These are phyloP conservation scores for Entomophthora muscae DNA, from an alignment of 371 early-diverging fungal species.

Conservation along the genomic window DNA sequence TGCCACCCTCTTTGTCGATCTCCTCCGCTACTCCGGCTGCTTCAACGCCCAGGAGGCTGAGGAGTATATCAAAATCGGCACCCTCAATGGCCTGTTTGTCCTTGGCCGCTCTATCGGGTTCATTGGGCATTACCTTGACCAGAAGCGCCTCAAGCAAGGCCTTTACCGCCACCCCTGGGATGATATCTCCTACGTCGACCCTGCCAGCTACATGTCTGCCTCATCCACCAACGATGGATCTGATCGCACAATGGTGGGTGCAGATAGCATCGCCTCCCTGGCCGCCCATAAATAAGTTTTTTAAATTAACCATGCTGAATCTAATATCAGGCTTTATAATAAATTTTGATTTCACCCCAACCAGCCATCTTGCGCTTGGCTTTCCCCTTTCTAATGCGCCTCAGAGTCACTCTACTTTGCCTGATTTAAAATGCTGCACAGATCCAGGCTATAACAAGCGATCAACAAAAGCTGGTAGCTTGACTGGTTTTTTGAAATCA, in stretches of 20 bases:
- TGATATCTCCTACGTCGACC: slow-evolving; percentile 83
- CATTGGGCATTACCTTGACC: slow-evolving; percentile 91
- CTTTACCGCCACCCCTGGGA: slow-evolving; percentile 96
- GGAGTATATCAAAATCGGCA: slow-evolving; percentile 90
- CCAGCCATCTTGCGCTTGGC: too few species aligned
- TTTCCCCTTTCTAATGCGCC: too few species aligned
- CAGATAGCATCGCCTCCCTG: neutral
- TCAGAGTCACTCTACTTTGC: too few species aligned
- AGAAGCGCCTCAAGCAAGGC: slow-evolving; percentile 94
- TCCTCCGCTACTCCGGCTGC: slow-evolving; percentile 79
- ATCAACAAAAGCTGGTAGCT: too few species aligned
- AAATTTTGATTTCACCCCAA: too few species aligned
- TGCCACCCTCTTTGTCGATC: slow-evolving; percentile 87
- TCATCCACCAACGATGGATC: neutral
- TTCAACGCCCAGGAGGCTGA: slow-evolving; percentile 89
- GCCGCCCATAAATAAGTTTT: slow-evolving; percentile 4
- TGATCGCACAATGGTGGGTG: slow-evolving; percentile 1
- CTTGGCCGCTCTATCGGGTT: slow-evolving; percentile 90
- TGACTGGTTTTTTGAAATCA: too few species aligned
- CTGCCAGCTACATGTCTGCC: slow-evolving; percentile 18
- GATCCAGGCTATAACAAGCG: too few species aligned
- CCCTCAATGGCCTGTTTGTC: slow-evolving; percentile 93
- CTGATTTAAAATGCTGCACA: too few species aligned
- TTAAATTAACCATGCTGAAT: too few species aligned
- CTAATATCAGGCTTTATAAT: too few species aligned